Base-by-base conservation (phyloP, 1,284 basidiomycete species). In the Porodaedalea pini region DNA sequence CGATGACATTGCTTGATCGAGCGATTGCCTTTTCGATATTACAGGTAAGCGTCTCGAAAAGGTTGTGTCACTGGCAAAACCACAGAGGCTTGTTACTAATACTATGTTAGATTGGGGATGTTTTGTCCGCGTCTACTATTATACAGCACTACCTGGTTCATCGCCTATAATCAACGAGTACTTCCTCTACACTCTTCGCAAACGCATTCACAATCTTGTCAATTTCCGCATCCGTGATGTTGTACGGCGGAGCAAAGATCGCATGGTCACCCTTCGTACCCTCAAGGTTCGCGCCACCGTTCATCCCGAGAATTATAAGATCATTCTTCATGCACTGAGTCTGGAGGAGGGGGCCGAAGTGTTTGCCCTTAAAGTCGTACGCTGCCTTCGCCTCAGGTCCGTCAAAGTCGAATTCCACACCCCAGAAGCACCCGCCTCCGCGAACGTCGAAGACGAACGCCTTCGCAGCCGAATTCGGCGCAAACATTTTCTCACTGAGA, bases 391-490 rank as follows among this genome's bases (percentile, higher is more conserved):
- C 76, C 58, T 75, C 74, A 8, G 70, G 68, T 6, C 65, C 68
- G 15, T 69, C 65, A 64, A 86, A 84, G 65, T 89, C 88, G 63
- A 92, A 91, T 69, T 94, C 92, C 58, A 94, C 73, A 11, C 77
- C 88, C 83, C 86, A 92, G 75, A 93, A 92, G 29, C 83, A 79
- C 10, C 92, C 92, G 23, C 82, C 82, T 17, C 92, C 90, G 44
- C 90, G 81, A 58, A 90, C 80, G 69, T 92, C 85, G 67, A 86
- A 89, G 3, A 79, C 77, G 66, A 80, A 88, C 1, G 86, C 85
- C 34, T 80, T 79, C 21, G 85, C 79, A 39, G 75, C 66, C 19
- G 80, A 73, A 63, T 80, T 81, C 10, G 82, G 78, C 0, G 77
- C 75, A 57, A 71, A 70, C 31, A 92, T 73, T 31, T 79, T 77